phyloP scores from a whole-genome alignment of 352 stramenopile genomes.

The Globisporangium perplexum region DNA sequence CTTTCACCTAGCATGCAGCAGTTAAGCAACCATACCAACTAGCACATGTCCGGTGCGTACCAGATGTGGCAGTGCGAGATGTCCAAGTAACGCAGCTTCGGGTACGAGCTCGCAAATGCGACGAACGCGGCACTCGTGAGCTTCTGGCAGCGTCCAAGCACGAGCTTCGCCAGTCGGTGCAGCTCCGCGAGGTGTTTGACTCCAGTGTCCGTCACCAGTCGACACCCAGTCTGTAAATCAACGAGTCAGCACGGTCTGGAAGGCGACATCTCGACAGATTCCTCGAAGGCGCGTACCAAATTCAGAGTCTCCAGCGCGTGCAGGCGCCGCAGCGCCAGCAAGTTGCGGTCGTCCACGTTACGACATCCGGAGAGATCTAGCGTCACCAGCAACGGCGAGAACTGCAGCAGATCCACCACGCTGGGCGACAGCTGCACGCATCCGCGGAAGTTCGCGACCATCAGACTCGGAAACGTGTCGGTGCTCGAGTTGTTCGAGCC shows the following conservation, averaged over 20 bases:
- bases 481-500: constrained; percentile 19
- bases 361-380: constrained; percentile 58
- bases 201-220: constrained; percentile 44
- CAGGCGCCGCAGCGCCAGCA: constrained; percentile 34
- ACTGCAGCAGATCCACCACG: constrained; percentile 46
- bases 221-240: constrained; percentile 35
- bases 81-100: constrained; percentile 38
- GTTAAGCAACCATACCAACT: no score
- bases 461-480: constrained; percentile 48
- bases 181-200: constrained; percentile 41
- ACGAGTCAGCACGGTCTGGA: not conserved
- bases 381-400: constrained; percentile 44
- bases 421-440: constrained; percentile 37
- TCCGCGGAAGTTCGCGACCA: constrained; percentile 41
- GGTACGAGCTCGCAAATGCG: constrained; percentile 30
- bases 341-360: constrained; percentile 49
- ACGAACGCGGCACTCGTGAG: constrained; percentile 48
- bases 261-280: not conserved
- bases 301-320: constrained; percentile 37
- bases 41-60: no score
- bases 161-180: constrained; percentile 40
- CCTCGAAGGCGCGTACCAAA: constrained; percentile 28
- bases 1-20: no score
- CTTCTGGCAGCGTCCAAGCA: constrained; percentile 46
- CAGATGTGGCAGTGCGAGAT: constrained; percentile 46